Base-by-base conservation (phyloP, 148 eudicot genomes). In the Rhododendron williamsianum region DNA sequence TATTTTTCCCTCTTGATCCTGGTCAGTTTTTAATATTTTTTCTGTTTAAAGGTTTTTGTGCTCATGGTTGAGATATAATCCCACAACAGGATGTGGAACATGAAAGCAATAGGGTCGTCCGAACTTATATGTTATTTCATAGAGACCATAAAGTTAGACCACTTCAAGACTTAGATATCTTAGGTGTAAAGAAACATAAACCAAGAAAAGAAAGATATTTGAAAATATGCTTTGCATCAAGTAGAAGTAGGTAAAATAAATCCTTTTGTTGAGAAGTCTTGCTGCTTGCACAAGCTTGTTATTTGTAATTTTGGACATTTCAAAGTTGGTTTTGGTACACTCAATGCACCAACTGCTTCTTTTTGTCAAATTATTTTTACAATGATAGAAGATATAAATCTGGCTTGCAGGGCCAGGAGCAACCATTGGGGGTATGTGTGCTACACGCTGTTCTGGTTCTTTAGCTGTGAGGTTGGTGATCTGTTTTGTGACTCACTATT, bases 381-480 rank as follows among this genome's bases (percentile, higher is more conserved):
- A 2, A 33, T 43, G 36, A 23, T 16, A 76, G 15, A 21, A 19
- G 77, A 54, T 8, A 69, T 45, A 58, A 84, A 41, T 86, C 33
- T 84, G 60, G 48, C 72, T 87, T 45, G 56, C 92, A 96, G 99
- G 99, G 83, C 99, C 99, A 86, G 99, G 99, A 83, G 99, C 99
- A 87, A 94, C 99, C 86, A 95, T 97, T 84, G 99, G 99, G 45
- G 99, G 99, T 63, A 97, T 97, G 99, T 97, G 99, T 90, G 99
- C 98, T 41, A 97, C 99, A 11, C 99, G 99, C 46, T 97, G 99
- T 89, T 97, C 99, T 80, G 99, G 99, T 89, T 95, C 99, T 69
- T 91, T 97, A 87, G 99, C 99, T 82, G 99, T 95, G 87, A 96
- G 99, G 99, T 96, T 87, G 73, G 85, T 63, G 49, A 46, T 82